These are phyloP conservation scores for Misopates orontium DNA, from an alignment of 257 asterid species.

Conservation along the genomic window DNA sequence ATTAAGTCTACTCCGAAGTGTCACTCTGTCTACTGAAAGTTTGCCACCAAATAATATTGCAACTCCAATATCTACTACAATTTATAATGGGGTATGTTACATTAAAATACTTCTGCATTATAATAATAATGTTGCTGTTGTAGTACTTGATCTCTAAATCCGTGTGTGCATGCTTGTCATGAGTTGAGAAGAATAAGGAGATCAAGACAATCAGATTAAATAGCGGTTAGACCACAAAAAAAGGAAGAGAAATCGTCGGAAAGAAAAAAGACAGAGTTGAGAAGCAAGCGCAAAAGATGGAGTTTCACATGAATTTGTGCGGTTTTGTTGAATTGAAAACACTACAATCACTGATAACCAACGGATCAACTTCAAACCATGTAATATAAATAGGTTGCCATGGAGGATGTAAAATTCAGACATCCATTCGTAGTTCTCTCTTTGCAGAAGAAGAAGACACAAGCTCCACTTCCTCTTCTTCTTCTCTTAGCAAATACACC, in stretches of 20 bases:
- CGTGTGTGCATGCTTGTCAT: no score
- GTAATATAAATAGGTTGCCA: not conserved
- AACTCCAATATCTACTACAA: no score
- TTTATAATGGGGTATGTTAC: no score
- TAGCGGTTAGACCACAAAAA: not conserved
- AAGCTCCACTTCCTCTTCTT: conserved; percentile 19
- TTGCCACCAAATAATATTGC: no score
- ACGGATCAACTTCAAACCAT: not conserved
- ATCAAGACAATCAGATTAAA: no score
- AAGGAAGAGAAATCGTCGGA: not conserved
- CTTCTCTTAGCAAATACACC: conserved; percentile 24
- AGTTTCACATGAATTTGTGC: not conserved
- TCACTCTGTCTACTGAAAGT: no score
- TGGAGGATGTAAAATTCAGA: not conserved
- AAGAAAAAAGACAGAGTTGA: not conserved
- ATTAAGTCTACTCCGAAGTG: no score
- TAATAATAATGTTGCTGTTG: no score
- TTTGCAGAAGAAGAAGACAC: conserved; percentile 29
- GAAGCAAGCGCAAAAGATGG: not conserved
- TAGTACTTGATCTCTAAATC: no score
- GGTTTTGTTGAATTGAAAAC: not conserved
- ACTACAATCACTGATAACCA: not conserved
- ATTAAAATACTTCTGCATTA: no score
- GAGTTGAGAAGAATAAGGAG: no score
- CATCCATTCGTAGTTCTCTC: conserved; percentile 10